phyloP scores from a whole-genome alignment of 2,329 filamentous ascomycete species.

The Hymenoscyphus salicellus region DNA sequence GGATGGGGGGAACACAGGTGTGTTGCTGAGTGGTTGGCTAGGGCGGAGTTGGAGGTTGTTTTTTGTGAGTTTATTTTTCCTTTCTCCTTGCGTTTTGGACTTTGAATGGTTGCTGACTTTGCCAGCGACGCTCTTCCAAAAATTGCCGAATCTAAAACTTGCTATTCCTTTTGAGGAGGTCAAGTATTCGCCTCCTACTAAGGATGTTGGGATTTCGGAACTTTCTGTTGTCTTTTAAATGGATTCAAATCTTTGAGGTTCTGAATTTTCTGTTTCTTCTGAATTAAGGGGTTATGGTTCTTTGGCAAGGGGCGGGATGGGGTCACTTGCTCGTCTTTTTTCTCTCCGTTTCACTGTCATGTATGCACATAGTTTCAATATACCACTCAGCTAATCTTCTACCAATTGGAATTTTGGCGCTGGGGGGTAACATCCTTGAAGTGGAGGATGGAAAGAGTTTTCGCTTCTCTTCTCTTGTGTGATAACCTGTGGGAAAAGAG shows the following conservation, averaged over 20 bases:
- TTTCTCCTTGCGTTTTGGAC: background rate
- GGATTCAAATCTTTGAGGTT: background rate
- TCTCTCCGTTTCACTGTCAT: background rate
- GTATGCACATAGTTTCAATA: background rate
- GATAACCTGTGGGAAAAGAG: too few species aligned
- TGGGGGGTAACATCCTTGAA: too few species aligned
- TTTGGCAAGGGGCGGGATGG: background rate
- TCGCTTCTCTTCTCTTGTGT: too few species aligned
- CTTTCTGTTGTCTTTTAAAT: constrained; percentile 34
- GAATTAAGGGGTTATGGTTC: background rate
- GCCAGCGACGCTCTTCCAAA: constrained; percentile 42
- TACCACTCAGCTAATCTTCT: background rate
- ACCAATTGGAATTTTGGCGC: too few species aligned
- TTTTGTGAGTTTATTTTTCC: constrained; percentile 39
- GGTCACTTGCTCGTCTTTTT: background rate
- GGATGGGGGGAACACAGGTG: constrained; percentile 48
- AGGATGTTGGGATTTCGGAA: constrained; percentile 43
- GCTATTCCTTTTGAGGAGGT: constrained; percentile 41
- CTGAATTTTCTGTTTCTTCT: background rate
- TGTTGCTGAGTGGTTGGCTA: constrained; percentile 45
- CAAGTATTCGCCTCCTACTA: constrained; percentile 39
- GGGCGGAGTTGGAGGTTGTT: constrained; percentile 43
- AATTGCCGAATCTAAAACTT: constrained; percentile 41
- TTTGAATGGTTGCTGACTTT: too few species aligned
- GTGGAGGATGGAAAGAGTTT: too few species aligned